phyloP scores from a whole-genome alignment of 192 early-diverging fungal species.

The Coemansia sp. region DNA sequence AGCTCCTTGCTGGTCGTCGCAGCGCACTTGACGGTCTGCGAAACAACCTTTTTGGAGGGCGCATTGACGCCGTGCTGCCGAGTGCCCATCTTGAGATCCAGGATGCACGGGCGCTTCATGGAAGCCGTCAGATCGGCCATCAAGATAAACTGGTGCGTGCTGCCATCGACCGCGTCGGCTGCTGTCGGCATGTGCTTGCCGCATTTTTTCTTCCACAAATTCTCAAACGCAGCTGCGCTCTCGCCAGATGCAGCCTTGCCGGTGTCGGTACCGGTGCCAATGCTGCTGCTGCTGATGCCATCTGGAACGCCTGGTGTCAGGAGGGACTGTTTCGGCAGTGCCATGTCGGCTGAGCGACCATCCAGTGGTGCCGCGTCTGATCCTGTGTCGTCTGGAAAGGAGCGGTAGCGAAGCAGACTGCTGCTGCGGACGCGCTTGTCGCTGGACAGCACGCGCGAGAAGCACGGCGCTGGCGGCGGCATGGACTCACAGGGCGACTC shows the following conservation, averaged over 20 bases:
- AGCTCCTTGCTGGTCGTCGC: conserved; percentile 86
- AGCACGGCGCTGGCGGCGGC: background rate
- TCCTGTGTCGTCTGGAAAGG: conserved; percentile 21
- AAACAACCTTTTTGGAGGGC: conserved; percentile 73
- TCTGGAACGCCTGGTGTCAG: conserved; percentile 11
- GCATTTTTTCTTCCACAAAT: conserved; percentile 50
- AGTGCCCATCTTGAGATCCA: conserved; percentile 99
- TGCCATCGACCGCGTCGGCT: conserved; percentile 42
- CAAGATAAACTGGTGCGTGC: conserved; percentile 81
- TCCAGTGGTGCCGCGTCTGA: conserved; percentile 1
- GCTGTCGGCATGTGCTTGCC: conserved; percentile 52
- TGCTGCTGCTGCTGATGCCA: conserved; percentile 7
- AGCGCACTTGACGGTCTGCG: conserved; percentile 92
- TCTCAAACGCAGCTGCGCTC: conserved; percentile 28
- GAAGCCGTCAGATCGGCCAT: conserved; percentile 92
- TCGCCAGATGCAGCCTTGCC: conserved; percentile 6
- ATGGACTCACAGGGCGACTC: background rate
- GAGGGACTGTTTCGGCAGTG: background rate
- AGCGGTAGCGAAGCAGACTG: conserved; percentile 34
- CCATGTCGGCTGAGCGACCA: background rate
- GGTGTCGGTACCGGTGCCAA: background rate
- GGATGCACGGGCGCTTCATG: conserved; percentile 86
- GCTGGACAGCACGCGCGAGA: conserved; percentile 9
- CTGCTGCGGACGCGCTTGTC: conserved; percentile 17
- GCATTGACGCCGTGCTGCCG: conserved; percentile 94